These are phyloP conservation scores for Penicillium coprophilum DNA, from an alignment of 495 filamentous ascomycete genomes.

Conservation along the genomic window DNA sequence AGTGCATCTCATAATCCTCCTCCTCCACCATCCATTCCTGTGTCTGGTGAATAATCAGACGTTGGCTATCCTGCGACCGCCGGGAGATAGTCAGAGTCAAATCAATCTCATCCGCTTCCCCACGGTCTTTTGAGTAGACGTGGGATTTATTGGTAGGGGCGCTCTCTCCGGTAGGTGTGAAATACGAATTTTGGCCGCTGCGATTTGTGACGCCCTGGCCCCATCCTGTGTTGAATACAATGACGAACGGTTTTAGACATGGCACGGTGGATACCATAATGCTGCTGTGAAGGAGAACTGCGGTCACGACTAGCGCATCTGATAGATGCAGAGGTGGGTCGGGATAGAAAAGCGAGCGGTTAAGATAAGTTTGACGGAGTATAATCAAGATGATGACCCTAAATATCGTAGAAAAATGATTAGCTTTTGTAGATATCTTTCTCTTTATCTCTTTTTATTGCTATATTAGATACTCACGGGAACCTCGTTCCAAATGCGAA, in stretches of 20 bases:
- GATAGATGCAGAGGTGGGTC: background rate
- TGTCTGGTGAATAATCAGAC: background rate
- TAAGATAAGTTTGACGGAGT: background rate
- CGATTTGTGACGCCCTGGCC: background rate
- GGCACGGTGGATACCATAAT: background rate
- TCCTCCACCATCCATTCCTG: background rate
- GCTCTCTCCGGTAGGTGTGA: background rate
- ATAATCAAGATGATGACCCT: background rate
- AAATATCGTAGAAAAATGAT: background rate
- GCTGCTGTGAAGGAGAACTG: background rate
- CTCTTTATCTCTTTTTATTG: background rate
- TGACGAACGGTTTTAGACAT: background rate
- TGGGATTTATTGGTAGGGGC: background rate
- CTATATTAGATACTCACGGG: background rate
- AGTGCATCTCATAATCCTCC: background rate
- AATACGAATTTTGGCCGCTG: background rate
- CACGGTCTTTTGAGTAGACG: background rate
- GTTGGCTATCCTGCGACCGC: background rate
- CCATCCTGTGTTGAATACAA: background rate
- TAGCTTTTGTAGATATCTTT: background rate
- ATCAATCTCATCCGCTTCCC: background rate
- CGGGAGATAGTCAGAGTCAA: background rate
- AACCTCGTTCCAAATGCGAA: background rate
- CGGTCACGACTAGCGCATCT: background rate
- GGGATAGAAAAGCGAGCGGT: background rate